Evolutionary conservation across 495 filamentous ascomycete species (phyloP).

Genomic region (Aspergillus leporis): DNA sequence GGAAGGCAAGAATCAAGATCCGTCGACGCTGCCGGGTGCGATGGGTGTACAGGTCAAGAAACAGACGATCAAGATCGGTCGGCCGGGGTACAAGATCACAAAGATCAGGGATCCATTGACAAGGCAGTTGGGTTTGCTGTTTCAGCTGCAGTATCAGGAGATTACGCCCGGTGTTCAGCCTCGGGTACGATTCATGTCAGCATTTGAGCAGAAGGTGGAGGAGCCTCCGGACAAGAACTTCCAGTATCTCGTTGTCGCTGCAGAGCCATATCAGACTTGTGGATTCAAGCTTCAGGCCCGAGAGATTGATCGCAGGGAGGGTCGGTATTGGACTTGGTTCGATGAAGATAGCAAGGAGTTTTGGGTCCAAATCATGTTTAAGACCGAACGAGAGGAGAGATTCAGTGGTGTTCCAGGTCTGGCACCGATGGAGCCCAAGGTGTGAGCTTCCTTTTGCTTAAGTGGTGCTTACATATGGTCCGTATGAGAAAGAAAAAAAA

Average conservation of each 20-base stretch:
- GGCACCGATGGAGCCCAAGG: slow-evolving; percentile 52
- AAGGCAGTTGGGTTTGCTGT: slow-evolving; percentile 83
- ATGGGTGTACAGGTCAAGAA: slow-evolving; percentile 80
- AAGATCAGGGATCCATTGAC: slow-evolving; percentile 91
- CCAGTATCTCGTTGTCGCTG: slow-evolving; percentile 93
- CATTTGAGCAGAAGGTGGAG: slow-evolving; percentile 94
- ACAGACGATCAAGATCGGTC: slow-evolving; percentile 95
- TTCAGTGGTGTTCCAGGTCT: slow-evolving; percentile 92
- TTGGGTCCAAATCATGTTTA: slow-evolving; percentile 98
- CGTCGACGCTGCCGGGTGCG: slow-evolving; percentile 64
- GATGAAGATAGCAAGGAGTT: slow-evolving; percentile 97
- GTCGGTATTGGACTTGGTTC: slow-evolving; percentile 90
- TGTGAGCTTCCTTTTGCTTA: slow-evolving; percentile 16
- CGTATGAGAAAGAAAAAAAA: not conserved
- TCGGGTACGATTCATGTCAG: slow-evolving; percentile 93
- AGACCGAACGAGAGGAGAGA: slow-evolving; percentile 96
- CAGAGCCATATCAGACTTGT: slow-evolving; percentile 97
- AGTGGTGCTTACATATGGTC: not conserved
- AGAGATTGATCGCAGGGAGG: slow-evolving; percentile 88
- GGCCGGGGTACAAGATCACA: slow-evolving; percentile 97
- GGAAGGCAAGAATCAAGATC: slow-evolving; percentile 77
- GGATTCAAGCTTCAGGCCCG: slow-evolving; percentile 93
- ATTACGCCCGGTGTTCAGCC: slow-evolving; percentile 75
- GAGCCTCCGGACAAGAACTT: slow-evolving; percentile 90
- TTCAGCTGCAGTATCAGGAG: slow-evolving; percentile 95